A percentile compares a stretch with the other conserved stretches of the same genome.
These are phyloP conservation scores for Beta lomatogona DNA, from an alignment of 179 eudicot species.

Conservation along the genomic window DNA sequence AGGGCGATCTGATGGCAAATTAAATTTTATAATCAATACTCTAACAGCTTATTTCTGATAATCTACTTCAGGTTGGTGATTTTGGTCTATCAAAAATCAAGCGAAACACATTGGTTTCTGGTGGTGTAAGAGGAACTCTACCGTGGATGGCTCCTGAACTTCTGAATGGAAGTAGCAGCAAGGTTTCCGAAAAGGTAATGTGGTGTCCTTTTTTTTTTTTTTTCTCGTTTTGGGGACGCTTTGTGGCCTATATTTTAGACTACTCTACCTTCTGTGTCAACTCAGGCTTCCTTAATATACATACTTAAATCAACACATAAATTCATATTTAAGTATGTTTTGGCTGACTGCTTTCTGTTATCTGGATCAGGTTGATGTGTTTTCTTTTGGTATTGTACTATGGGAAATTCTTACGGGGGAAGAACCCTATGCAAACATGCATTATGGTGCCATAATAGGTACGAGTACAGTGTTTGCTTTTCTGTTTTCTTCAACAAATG, in stretches of 20 bases:
- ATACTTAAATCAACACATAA: neutral
- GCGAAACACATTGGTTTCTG: conserved; percentile 52
- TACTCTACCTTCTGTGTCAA: neutral
- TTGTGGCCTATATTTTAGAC: neutral
- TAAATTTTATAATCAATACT: neutral
- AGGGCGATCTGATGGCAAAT: neutral
- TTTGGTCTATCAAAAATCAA: conserved; percentile 52
- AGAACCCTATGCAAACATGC: conserved; percentile 58
- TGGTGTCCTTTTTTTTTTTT: neutral
- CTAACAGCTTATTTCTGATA: neutral
- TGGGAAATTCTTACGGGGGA: conserved; percentile 60
- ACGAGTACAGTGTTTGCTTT: conserved; percentile 7
- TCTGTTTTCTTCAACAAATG: neutral
- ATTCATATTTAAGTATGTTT: neutral
- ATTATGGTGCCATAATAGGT: conserved; percentile 58
- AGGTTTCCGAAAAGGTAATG: conserved; percentile 52
- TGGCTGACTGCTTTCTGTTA: conserved; percentile 10
- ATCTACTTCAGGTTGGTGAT: conserved; percentile 45
- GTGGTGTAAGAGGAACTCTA: conserved; percentile 55
- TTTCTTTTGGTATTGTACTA: conserved; percentile 50
- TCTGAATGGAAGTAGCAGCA: conserved; percentile 53
- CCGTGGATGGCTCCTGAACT: conserved; percentile 62
- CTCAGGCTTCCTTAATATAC: conserved; percentile 1
- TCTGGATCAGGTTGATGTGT: conserved; percentile 48
- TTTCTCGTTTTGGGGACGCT: neutral